Conservation (phyloP, 108 stramenopile species). For the Skeletonema potamos region DNA sequence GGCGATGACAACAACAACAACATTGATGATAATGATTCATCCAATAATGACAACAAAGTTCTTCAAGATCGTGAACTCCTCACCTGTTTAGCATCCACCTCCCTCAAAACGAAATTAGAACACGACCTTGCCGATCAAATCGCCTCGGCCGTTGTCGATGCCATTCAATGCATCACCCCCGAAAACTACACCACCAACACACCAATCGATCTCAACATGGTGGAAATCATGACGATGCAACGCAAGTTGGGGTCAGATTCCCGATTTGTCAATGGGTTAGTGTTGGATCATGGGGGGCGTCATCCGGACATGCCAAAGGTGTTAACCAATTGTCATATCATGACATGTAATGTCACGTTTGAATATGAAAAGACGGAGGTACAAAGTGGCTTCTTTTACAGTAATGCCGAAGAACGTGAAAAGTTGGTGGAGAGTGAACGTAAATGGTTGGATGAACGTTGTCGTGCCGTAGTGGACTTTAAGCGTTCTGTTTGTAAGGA, state of each 20-base stretch:
- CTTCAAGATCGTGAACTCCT: constrained; percentile 88
- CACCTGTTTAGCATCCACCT: constrained; percentile 81
- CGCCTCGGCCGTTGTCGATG: constrained; percentile 88
- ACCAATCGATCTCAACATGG: constrained; percentile 95
- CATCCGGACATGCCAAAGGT: constrained; percentile 99
- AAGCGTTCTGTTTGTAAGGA: constrained; percentile 92
- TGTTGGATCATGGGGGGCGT: constrained; percentile 98
- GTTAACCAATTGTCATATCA: constrained; percentile 92
- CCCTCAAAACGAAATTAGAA: constrained; percentile 94
- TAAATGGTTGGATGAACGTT: constrained; percentile 97
- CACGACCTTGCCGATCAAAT: constrained; percentile 81
- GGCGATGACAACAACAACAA: neutral
- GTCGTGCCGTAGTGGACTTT: constrained; percentile 93
- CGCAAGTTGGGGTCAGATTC: constrained; percentile 79
- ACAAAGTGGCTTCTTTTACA: constrained; percentile 93
- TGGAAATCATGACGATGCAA: constrained; percentile 98
- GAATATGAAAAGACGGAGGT: constrained; percentile 99
- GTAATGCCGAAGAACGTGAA: constrained; percentile 96
- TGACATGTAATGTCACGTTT: constrained; percentile 97
- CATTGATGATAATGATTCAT: constrained; percentile 38
- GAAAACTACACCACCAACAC: constrained; percentile 25
- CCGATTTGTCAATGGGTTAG: constrained; percentile 94
- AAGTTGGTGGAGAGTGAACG: constrained; percentile 96
- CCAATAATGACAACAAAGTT: constrained; percentile 29
- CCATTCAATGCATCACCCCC: constrained; percentile 83